These are phyloP conservation scores for Plectosphaerella cucumerina DNA, from an alignment of 2,329 filamentous ascomycete species.

Conservation along the genomic window DNA sequence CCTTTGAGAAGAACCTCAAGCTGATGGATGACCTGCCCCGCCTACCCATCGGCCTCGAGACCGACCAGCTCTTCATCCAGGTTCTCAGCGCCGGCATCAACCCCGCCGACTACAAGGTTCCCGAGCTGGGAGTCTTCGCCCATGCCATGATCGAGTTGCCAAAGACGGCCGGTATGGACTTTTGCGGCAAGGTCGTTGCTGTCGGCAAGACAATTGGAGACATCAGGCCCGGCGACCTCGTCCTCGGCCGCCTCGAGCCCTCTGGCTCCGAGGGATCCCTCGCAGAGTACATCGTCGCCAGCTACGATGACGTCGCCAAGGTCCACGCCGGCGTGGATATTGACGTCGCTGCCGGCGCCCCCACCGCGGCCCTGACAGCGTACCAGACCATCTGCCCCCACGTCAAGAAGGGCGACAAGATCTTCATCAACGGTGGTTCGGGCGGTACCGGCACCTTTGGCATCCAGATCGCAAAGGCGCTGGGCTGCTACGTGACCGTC, in stretches of 20 bases:
- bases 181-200: slow-evolving; percentile 42
- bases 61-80: slow-evolving; percentile 34
- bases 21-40: slow-evolving; percentile 18
- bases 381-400: slow-evolving; percentile 43
- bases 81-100: slow-evolving; percentile 40
- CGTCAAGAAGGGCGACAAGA: slow-evolving; percentile 45
- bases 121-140: slow-evolving; percentile 33
- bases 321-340: slow-evolving; percentile 34
- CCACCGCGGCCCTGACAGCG: slow-evolving; percentile 42
- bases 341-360: slow-evolving; percentile 37
- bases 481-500: slow-evolving; percentile 57
- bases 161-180: slow-evolving; percentile 44
- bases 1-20: slow-evolving; percentile 26
- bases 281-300: slow-evolving; percentile 34
- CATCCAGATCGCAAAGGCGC: slow-evolving; percentile 60
- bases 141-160: slow-evolving; percentile 31
- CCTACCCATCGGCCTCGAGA: slow-evolving; percentile 18
- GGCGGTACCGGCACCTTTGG: slow-evolving; percentile 59
- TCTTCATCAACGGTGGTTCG: slow-evolving; percentile 64
- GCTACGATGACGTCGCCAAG: slow-evolving; percentile 25
- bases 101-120: slow-evolving; percentile 45
- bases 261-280: slow-evolving; percentile 33
- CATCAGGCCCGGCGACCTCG: slow-evolving; percentile 33
- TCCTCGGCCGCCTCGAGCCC: slow-evolving; percentile 33
- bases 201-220: slow-evolving; percentile 15